Evolutionary conservation across 768 basidiomycete genomes (phyloP).

Genomic region (Mrakia gelida): DNA sequence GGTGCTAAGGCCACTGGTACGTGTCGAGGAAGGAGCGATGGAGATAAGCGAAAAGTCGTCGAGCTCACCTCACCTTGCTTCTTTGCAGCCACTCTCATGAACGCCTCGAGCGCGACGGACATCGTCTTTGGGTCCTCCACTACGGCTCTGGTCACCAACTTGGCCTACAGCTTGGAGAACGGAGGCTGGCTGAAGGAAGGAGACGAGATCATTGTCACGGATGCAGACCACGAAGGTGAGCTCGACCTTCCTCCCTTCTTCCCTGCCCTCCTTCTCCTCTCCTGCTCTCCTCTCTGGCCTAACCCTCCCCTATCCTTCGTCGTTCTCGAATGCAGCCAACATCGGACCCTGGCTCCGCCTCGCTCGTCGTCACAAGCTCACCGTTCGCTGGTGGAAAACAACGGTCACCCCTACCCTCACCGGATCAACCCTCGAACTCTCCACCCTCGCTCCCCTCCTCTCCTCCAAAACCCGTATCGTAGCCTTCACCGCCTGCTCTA

Average conservation of each 20-base stretch:
- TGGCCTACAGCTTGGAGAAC: slow-evolving; percentile 58
- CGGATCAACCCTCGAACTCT: slow-evolving; percentile 53
- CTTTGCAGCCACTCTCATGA: slow-evolving; percentile 54
- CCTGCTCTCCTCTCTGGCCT: too few species aligned
- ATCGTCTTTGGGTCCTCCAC: slow-evolving; percentile 65
- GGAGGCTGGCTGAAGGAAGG: slow-evolving; percentile 51
- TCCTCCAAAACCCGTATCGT: slow-evolving; percentile 64
- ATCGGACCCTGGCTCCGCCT: slow-evolving; percentile 71
- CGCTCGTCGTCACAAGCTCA: slow-evolving; percentile 55
- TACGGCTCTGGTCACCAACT: slow-evolving; percentile 65
- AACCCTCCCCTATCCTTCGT: not conserved
- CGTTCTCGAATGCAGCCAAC: slow-evolving; percentile 51
- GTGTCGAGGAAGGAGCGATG: slow-evolving; percentile 52
- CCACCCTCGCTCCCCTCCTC: slow-evolving; percentile 61
- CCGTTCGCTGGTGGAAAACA: slow-evolving; percentile 58
- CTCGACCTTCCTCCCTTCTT: not conserved
- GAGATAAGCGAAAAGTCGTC: not conserved
- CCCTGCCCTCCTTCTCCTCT: not conserved
- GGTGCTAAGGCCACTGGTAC: slow-evolving; percentile 1
- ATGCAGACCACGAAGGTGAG: slow-evolving; percentile 59
- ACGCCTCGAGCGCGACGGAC: slow-evolving; percentile 60
- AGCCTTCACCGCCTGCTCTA: slow-evolving; percentile 70
- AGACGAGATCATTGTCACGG: slow-evolving; percentile 73
- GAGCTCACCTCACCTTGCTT: not conserved
- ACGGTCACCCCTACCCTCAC: slow-evolving; percentile 49